These are phyloP conservation scores for Fusarium sp. DNA, from an alignment of 2,329 filamentous ascomycete species.

Conservation along the genomic window DNA sequence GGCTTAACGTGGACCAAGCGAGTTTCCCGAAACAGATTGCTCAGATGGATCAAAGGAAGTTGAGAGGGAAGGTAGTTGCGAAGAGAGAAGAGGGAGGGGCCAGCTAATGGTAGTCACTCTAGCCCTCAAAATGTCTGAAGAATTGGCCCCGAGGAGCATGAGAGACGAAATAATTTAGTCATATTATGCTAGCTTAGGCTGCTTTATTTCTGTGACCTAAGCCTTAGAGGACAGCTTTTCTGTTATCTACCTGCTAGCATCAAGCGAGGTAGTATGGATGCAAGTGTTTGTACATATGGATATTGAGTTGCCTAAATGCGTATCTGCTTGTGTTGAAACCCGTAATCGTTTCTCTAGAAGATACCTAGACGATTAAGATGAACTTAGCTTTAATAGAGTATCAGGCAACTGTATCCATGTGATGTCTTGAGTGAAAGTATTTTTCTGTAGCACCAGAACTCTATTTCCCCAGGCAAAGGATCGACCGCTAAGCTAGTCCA, in stretches of 20 bases:
- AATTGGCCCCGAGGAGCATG: background rate
- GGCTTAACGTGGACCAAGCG: background rate
- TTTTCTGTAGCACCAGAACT: background rate
- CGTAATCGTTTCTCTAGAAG: no score
- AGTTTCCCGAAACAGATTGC: background rate
- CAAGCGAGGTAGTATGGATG: background rate
- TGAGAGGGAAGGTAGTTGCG: background rate
- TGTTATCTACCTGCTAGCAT: background rate
- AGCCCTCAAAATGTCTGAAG: background rate
- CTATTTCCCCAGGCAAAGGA: background rate
- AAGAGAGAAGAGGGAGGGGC: background rate
- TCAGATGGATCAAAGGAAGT: background rate
- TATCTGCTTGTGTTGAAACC: no score
- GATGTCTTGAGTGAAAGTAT: conserved; percentile 7
- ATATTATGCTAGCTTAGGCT: background rate
- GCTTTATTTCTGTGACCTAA: background rate
- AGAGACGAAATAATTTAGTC: background rate
- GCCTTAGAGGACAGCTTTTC: background rate
- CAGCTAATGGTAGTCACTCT: no score
- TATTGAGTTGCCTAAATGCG: no score
- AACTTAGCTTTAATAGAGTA: no score
- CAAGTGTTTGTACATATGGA: background rate
- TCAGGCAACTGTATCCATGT: background rate
- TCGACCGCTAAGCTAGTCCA: background rate
- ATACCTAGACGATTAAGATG: no score